Evolutionary conservation across 768 basidiomycete genomes (phyloP), one percentile per base, ranked within the genome.

Genomic region (Chiua virens): DNA sequence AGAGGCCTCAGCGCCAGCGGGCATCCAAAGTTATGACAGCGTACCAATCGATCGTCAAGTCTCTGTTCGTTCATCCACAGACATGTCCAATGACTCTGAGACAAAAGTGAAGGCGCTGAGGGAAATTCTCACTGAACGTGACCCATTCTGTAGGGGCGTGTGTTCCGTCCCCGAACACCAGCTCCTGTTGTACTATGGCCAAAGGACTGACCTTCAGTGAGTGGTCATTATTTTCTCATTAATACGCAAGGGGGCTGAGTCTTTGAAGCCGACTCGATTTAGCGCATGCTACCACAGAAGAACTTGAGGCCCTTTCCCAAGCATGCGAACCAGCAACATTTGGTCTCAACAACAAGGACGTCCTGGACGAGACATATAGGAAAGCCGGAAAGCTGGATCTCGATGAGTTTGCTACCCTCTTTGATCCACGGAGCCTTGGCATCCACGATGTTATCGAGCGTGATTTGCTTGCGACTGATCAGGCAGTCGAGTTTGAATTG

Each of bases 381-480:
- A 77, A 75, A 50, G 76, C 77, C 0, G 71, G 75, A 1, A 79
- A 79, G 62, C 55, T 80, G 57, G 75, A 77, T 38, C n/a, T 49
- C 0, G 40, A 52, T 3, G 43, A 64, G 8, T 80, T 81, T 52
- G 43, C 71, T 0, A 60, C 64, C 4, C 65, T 59, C 2, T 64
- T 79, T 46, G 63, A 69, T 35, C 52, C 65, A n/a, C 8, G 50
- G 52, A 6, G 70, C 10, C 45, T 76, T 4, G n/a, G 72, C 15
- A 54, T 72, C 39, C 54, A 55, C 13, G 40, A 47, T 1, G 54
- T 68, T 4, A 40, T 68, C 17, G 48, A 63, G 15, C 44, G 34
- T 36, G 60, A 67, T 13, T 18, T 45, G 35, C 21, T 50, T 14
- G 52, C 55, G 7, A 49, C 52, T 4, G 20, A 40, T 11, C 57